A percentile compares a stretch with the other conserved stretches of the same genome.
phyloP scores from a whole-genome alignment of 495 filamentous ascomycete genomes.

The Trichoderma virens region DNA sequence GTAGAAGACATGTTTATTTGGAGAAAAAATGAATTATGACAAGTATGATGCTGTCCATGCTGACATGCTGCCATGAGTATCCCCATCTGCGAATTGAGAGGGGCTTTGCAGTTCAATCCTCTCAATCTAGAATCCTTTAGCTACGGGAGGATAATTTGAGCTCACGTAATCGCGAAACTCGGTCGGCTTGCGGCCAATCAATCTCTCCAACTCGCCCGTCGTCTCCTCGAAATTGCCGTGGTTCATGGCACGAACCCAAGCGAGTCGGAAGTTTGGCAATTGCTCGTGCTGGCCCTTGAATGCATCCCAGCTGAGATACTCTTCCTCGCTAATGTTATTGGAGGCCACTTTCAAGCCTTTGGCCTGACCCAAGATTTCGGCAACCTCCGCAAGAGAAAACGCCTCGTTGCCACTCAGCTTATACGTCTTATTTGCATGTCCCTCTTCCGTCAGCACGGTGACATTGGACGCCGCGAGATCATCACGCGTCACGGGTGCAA shows the following conservation, averaged over 20 bases:
- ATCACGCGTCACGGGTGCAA: neutral
- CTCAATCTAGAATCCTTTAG: neutral
- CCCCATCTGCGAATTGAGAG: too few species aligned
- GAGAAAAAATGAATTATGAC: too few species aligned
- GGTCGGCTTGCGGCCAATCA: neutral
- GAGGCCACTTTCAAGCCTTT: neutral
- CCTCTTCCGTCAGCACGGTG: neutral
- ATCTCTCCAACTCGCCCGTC: neutral
- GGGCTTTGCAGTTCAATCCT: too few species aligned
- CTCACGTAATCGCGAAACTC: neutral
- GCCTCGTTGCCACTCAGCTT: conserved; percentile 3
- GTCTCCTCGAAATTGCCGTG: neutral
- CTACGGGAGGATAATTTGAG: neutral
- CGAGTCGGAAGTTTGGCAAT: neutral
- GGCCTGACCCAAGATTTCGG: neutral
- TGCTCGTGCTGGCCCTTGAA: neutral
- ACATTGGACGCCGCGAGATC: neutral
- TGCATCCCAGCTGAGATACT: neutral
- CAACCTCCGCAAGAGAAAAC: neutral
- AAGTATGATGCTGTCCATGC: too few species aligned
- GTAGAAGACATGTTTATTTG: too few species aligned
- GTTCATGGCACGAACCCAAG: neutral
- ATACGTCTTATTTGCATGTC: neutral
- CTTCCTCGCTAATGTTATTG: neutral
- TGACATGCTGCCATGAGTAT: too few species aligned